Evolutionary conservation across 2,329 filamentous ascomycete species (phyloP), one percentile per base, ranked within the genome.

Genomic region (Colletotrichum euphorbiae): DNA sequence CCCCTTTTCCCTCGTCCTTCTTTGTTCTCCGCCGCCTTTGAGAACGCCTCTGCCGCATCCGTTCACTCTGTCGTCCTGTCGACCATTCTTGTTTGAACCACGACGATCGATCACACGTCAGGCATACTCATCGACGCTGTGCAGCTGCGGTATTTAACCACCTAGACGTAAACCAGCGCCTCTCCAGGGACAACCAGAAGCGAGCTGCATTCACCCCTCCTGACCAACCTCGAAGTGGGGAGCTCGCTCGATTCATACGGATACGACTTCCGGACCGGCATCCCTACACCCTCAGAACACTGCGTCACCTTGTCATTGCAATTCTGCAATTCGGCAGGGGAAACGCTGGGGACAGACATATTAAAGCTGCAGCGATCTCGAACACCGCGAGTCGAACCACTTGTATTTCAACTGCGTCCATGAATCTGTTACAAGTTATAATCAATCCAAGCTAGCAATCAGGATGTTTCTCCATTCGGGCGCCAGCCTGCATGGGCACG

Each of bases 401-500:
- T 24, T 19, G n/a, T n/a, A 21, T 3, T 33, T n/a, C 19, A 13
- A 42, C 11, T 36, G 48, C 46, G 21, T 36, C 48, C 28, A 69
- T 69, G 66, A 45, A 7, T 60, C 24, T 54, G n/a, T 38, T 48
- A 51, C 24, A 8, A 28, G 24, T 12, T 15, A 33, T 40, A 5
- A 21, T 24, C 8, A 50, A 11, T 21, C n/a, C 43, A 8, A 62
- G 56, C 31, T 62, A 62, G 36, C 21, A 57, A 38, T 40, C 15
- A 33, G 19, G 71, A 89, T 89, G 87, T 87, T 89, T 74, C 78
- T 89, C 38, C 87, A 89, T 73, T 81, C 85, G 17, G 87, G 85
- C 51, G 87, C 87, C 56, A 85, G 86, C 77, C 80, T 89, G 19
- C 86, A 89, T 74, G 87, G 86, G 75, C 87, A 89, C 74, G 86